A percentile compares a stretch with the other conserved stretches of the same genome.
Conservation (phyloP, 164 flowering plant genomes). For the Kingdonia uniflora region DNA sequence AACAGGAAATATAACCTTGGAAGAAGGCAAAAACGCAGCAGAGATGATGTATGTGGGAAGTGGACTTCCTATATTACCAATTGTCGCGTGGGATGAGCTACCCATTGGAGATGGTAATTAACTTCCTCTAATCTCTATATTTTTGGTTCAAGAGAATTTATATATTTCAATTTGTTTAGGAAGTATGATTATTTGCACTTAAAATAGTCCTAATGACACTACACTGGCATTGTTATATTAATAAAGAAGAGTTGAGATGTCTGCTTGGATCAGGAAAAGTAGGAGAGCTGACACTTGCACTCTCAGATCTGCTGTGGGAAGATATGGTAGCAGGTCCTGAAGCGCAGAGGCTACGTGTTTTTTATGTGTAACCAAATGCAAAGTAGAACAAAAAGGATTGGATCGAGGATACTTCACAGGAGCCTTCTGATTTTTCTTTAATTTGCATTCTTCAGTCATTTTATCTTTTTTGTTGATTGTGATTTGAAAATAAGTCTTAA, state of each 20-base stretch:
- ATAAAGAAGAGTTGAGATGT: too few species aligned
- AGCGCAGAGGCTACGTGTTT: conserved; percentile 43
- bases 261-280: conserved; percentile 43
- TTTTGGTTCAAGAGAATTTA: background rate
- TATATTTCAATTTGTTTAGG: background rate
- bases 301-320: conserved; percentile 73
- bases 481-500: too few species aligned
- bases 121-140: background rate
- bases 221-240: too few species aligned
- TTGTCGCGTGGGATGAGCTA: conserved; percentile 65
- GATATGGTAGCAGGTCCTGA: conserved; percentile 77
- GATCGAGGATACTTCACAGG: background rate
- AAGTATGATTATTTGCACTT: too few species aligned
- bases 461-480: too few species aligned
- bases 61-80: conserved; percentile 70
- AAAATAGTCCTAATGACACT: too few species aligned
- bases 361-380: conserved; percentile 25
- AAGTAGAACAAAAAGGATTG: background rate
- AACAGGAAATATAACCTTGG: conserved; percentile 38
- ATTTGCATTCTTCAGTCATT: too few species aligned
- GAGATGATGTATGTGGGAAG: conserved; percentile 91
- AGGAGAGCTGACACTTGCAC: conserved; percentile 68
- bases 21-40: conserved; percentile 55
- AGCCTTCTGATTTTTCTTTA: background rate
- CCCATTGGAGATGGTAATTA: conserved; percentile 73